Evolutionary conservation across 2,329 filamentous ascomycete genomes (phyloP).

Genomic region (Phialophora macrospora): DNA sequence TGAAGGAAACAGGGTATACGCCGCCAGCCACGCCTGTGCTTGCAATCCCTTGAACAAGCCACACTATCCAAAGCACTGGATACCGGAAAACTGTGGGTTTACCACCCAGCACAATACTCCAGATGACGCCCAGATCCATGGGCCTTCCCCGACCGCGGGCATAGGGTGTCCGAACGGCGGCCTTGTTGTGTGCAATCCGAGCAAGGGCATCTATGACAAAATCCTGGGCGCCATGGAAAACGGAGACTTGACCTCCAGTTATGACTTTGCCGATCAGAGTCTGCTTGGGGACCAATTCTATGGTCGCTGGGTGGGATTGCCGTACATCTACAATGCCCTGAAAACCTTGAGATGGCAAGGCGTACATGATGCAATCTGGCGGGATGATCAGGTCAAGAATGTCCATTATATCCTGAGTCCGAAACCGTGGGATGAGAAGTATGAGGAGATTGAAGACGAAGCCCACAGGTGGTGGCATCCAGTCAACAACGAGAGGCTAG

Average conservation of each 20-base stretch:
- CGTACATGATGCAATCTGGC: slow-evolving; percentile 59
- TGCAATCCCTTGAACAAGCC: slow-evolving; percentile 80
- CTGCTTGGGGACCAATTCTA: slow-evolving; percentile 62
- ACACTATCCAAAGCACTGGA: slow-evolving; percentile 75
- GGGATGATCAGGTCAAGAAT: slow-evolving; percentile 65
- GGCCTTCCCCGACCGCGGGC: slow-evolving; percentile 57
- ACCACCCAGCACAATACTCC: slow-evolving; percentile 61
- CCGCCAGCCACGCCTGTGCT: slow-evolving; percentile 80
- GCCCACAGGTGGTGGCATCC: slow-evolving; percentile 64
- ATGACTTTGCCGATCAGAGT: slow-evolving; percentile 66
- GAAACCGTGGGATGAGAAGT: slow-evolving; percentile 66
- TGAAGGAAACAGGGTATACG: slow-evolving; percentile 71
- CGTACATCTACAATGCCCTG: slow-evolving; percentile 66
- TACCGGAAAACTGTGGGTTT: slow-evolving; percentile 65
- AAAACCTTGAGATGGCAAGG: slow-evolving; percentile 61
- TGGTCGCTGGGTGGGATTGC: slow-evolving; percentile 63
- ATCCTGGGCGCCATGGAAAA: slow-evolving; percentile 53
- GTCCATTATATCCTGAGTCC: slow-evolving; percentile 66
- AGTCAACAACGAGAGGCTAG: slow-evolving; percentile 55
- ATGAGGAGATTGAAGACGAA: slow-evolving; percentile 48
- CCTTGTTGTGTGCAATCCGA: slow-evolving; percentile 66
- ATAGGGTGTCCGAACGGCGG: slow-evolving; percentile 66
- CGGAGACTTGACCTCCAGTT: slow-evolving; percentile 48
- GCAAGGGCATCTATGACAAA: slow-evolving; percentile 56
- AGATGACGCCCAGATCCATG: slow-evolving; percentile 57